A percentile compares a stretch with the other conserved stretches of the same genome.
phyloP scores from a whole-genome alignment of 1,139 yeast genomes.

The Saccharomycopsis hybrid region DNA sequence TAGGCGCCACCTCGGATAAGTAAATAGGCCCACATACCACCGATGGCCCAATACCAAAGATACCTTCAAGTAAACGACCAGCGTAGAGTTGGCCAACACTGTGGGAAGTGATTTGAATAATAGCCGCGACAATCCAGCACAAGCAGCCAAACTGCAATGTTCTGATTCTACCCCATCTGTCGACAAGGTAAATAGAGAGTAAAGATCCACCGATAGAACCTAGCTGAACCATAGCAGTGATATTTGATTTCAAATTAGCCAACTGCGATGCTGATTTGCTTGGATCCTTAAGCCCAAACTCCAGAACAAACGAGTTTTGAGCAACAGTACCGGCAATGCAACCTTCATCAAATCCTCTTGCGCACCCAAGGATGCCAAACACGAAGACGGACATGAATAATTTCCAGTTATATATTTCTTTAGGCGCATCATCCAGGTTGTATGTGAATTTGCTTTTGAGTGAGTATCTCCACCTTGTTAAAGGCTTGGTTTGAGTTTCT shows the following conservation, averaged over 20 bases:
- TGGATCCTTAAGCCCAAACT: conserved; percentile 42
- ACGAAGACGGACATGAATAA: conserved; percentile 43
- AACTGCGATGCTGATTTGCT: conserved; percentile 32
- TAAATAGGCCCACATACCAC: conserved; percentile 51
- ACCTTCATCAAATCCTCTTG: conserved; percentile 61
- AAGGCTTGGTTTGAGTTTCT: no score
- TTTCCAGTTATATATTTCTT: conserved; percentile 42
- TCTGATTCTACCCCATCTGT: conserved; percentile 49
- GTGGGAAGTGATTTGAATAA: conserved; percentile 42
- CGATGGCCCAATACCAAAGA: conserved; percentile 47
- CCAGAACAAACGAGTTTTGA: conserved; percentile 37
- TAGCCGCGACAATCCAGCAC: conserved; percentile 40
- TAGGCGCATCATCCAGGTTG: conserved; percentile 34
- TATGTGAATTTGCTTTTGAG: no score
- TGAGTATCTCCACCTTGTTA: conserved; percentile 29
- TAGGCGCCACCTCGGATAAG: conserved; percentile 48
- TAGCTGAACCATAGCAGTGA: conserved; percentile 56
- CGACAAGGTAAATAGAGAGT: conserved; percentile 44
- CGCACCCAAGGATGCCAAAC: conserved; percentile 54
- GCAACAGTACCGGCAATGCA: conserved; percentile 41
- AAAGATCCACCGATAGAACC: conserved; percentile 56
- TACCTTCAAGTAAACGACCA: conserved; percentile 50
- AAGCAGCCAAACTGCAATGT: conserved; percentile 40
- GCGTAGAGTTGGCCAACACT: conserved; percentile 45
- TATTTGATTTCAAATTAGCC: conserved; percentile 47